A percentile compares a stretch with the other conserved stretches of the same genome.
These are phyloP conservation scores for Vitis hybrid DNA, from an alignment of 177 flowering plant species.

Conservation along the genomic window DNA sequence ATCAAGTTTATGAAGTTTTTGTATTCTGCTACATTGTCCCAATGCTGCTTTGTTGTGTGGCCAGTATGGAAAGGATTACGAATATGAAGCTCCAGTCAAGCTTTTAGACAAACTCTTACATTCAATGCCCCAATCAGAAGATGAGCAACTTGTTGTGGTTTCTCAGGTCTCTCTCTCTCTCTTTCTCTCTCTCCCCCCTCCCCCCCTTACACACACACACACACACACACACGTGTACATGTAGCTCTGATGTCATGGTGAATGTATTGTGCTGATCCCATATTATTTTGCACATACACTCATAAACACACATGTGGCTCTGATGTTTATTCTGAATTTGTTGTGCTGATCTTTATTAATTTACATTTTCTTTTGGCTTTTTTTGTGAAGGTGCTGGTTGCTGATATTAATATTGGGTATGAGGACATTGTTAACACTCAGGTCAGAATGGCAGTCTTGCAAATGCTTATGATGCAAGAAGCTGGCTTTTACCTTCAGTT, in stretches of 20 bases:
- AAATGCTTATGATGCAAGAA: background rate
- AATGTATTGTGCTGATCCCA: background rate
- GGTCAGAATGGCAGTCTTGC: conserved; percentile 35
- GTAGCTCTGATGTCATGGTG: background rate
- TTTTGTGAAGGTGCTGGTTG: conserved; percentile 74
- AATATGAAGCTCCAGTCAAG: conserved; percentile 91
- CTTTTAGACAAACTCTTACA: conserved; percentile 87
- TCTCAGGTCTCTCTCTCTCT: conserved; percentile 70
- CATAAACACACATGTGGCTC: background rate
- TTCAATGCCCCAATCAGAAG: conserved; percentile 77
- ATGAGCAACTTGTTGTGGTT: conserved; percentile 92
- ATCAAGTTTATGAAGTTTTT: conserved; percentile 2
- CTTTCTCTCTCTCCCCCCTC: background rate
- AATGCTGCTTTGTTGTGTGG: background rate
- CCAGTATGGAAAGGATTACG: conserved; percentile 94
- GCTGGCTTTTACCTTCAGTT: background rate
- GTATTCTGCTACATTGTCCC: background rate
- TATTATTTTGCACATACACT: too few species aligned
- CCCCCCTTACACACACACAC: background rate
- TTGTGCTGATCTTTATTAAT: background rate
- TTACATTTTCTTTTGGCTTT: conserved; percentile 1
- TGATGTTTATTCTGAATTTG: background rate
- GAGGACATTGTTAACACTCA: conserved; percentile 97
- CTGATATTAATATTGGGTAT: conserved; percentile 95
- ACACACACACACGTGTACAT: background rate